phyloP scores from a whole-genome alignment of 176 grass and related monocot genomes.

The Zea luxurians region DNA sequence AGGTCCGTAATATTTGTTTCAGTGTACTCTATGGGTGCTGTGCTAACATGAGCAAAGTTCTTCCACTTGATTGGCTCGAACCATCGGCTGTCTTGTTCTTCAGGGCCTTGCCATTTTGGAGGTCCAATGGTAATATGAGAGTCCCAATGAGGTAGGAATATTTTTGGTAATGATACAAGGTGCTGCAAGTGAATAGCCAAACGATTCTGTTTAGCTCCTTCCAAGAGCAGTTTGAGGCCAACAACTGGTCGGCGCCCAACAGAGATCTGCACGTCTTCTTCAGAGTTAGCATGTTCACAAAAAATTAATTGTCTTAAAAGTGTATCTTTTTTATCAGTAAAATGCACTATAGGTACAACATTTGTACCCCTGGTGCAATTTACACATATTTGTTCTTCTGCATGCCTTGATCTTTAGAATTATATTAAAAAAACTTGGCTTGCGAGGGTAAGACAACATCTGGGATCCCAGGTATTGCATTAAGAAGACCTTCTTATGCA shows the following conservation, averaged over 20 bases:
- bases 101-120: constrained; percentile 97
- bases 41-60: constrained; percentile 95
- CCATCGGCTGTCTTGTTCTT: constrained; percentile 99
- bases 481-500: no score
- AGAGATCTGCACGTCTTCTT: constrained; percentile 70
- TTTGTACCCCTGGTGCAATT: not conserved
- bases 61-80: constrained; percentile 98
- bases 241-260: constrained; percentile 90
- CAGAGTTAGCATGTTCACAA: constrained; percentile 26
- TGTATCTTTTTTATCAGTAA: not conserved
- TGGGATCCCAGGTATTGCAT: no score
- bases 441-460: no score
- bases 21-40: constrained; percentile 80
- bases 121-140: constrained; percentile 86
- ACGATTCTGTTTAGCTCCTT: constrained; percentile 89
- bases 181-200: constrained; percentile 89
- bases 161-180: constrained; percentile 85
- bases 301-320: not conserved
- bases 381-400: not conserved
- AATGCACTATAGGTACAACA: not conserved
- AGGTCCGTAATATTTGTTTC: constrained; percentile 89
- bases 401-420: not conserved
- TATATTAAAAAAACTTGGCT: not conserved
- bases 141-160: constrained; percentile 92
- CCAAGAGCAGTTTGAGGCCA: constrained; percentile 74